These are phyloP conservation scores for Cystoisospora suis DNA, from an alignment of 169 alveolate species.

Conservation along the genomic window DNA sequence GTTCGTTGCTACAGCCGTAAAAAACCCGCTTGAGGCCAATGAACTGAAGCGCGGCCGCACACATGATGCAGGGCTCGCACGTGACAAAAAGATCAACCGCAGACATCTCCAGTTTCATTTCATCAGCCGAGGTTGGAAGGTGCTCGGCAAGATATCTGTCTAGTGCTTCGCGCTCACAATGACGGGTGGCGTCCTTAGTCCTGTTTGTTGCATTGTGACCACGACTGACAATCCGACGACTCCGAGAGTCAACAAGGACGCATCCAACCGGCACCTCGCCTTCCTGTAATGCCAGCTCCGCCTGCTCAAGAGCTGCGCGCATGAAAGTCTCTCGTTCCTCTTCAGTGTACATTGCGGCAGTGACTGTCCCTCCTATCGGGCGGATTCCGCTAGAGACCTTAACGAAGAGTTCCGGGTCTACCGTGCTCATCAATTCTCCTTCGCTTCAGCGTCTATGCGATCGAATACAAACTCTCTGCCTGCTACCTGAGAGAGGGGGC, in stretches of 20 bases:
- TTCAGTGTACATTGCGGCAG: not conserved
- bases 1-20: constrained; percentile 82
- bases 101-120: not conserved
- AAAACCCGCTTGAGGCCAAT: constrained; percentile 73
- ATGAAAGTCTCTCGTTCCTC: constrained; percentile 18
- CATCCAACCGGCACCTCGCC: constrained; percentile 72
- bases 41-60: constrained; percentile 82
- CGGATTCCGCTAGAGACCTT: not conserved
- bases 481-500: not conserved
- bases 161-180: constrained; percentile 58
- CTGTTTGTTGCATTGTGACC: constrained; percentile 60
- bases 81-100: constrained; percentile 64
- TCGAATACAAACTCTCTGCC: constrained; percentile 19
- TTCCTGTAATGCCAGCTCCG: constrained; percentile 16
- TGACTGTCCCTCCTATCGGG: not conserved
- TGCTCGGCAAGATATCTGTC: not conserved
- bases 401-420: not conserved
- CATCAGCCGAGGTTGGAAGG: not conserved
- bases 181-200: constrained; percentile 62
- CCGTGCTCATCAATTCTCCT: not conserved
- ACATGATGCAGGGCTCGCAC: constrained; percentile 87
- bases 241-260: constrained; percentile 44
- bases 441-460: constrained; percentile 29
- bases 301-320: constrained; percentile 39
- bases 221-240: constrained; percentile 19